Conservation (phyloP, 163 green algal genomes). For the Scenedesmus sp. region DNA sequence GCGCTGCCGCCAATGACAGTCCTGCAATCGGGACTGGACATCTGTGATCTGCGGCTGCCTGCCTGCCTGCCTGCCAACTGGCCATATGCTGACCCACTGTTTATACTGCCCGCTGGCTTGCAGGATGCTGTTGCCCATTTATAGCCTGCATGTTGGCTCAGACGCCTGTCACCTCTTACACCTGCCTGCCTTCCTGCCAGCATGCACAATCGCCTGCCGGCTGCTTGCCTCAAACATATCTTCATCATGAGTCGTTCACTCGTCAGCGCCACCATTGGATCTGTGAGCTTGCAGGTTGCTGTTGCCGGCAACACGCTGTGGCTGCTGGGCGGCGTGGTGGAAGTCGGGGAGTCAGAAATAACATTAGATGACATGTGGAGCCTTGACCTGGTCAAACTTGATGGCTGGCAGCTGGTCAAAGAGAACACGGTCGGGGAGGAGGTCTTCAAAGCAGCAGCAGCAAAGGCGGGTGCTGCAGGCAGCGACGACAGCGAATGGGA, state of each 20-base stretch:
- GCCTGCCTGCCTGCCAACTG: background rate
- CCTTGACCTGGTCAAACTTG: conserved; percentile 93
- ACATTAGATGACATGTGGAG: conserved; percentile 98
- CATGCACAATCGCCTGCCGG: too few relatives aligned
- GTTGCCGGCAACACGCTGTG: conserved; percentile 91
- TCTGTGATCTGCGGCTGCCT: background rate
- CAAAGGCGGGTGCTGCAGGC: conserved; percentile 12
- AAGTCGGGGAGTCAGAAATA: conserved; percentile 90
- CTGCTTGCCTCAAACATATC: too few relatives aligned
- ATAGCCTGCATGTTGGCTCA: too few relatives aligned
- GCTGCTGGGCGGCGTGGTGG: conserved; percentile 95
- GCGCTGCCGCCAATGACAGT: too few relatives aligned
- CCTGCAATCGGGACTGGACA: too few relatives aligned
- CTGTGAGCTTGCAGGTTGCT: conserved; percentile 58
- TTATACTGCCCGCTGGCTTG: background rate
- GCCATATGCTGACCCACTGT: too few relatives aligned
- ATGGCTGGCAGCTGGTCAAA: conserved; percentile 83
- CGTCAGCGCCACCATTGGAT: too few relatives aligned
- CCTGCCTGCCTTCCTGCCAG: too few relatives aligned
- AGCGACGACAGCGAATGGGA: conserved; percentile 53
- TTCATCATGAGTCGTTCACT: too few relatives aligned
- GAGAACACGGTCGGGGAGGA: conserved; percentile 68
- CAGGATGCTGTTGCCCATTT: background rate
- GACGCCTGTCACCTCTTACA: too few relatives aligned
- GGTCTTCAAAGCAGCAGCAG: conserved; percentile 67